phyloP scores from a whole-genome alignment of 345 rosid species.

The Isatis tinctoria region DNA sequence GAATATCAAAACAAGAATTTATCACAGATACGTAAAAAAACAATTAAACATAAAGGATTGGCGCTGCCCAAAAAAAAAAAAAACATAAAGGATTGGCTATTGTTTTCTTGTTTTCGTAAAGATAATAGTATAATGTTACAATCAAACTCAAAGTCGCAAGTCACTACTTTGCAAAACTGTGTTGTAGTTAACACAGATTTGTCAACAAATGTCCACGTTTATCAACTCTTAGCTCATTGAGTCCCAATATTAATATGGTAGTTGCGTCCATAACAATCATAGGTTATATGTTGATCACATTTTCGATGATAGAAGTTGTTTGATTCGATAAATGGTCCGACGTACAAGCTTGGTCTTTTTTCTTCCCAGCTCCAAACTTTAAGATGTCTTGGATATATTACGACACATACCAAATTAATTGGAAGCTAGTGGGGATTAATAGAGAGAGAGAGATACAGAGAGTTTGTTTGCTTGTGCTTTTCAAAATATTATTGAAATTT shows the following conservation, averaged over 20 bases:
- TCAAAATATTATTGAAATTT: not conserved
- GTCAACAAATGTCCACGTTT: not conserved
- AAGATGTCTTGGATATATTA: slow-evolving; percentile 8
- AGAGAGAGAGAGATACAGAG: not conserved
- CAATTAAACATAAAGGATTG: no score
- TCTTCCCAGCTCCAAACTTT: not conserved
- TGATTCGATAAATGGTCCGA: not conserved
- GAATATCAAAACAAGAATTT: no score
- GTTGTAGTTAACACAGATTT: not conserved
- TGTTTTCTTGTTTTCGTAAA: not conserved
- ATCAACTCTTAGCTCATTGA: not conserved
- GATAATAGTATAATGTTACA: not conserved
- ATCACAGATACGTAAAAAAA: no score
- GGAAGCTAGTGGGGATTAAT: not conserved
- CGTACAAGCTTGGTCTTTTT: not conserved
- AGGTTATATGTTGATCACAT: not conserved
- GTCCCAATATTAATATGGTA: not conserved
- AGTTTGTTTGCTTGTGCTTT: not conserved
- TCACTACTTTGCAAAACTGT: not conserved
- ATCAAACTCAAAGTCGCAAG: not conserved
- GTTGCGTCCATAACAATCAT: not conserved
- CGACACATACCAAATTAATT: not conserved
- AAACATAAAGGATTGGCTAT: not conserved
- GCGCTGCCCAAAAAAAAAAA: no score
- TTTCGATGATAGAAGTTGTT: not conserved